A percentile compares a stretch with the other conserved stretches of the same genome.
Conservation (phyloP, 768 basidiomycete species). For the Russula sp. region DNA sequence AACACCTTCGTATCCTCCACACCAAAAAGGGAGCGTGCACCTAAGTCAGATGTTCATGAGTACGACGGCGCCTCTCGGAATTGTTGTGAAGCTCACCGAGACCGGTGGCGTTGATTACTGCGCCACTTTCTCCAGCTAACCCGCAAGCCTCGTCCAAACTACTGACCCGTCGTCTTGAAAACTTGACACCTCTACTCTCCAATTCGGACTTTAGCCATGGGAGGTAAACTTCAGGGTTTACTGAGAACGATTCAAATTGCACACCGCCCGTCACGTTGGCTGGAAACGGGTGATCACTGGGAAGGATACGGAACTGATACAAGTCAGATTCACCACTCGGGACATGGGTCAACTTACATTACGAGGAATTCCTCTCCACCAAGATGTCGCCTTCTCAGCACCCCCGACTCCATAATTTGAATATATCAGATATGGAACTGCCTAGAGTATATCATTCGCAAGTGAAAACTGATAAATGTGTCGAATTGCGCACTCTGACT, state of each 20-base stretch:
- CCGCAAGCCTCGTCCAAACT: constrained; percentile 48
- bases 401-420: constrained; percentile 24
- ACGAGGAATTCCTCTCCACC: constrained; percentile 43
- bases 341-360: constrained; percentile 36
- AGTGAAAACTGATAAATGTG: background rate
- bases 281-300: constrained; percentile 38
- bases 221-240: constrained; percentile 52
- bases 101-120: constrained; percentile 57
- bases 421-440: constrained; percentile 42
- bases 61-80: background rate
- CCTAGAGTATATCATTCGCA: constrained; percentile 31
- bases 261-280: constrained; percentile 40
- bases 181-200: constrained; percentile 41
- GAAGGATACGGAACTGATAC: constrained; percentile 31
- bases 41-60: constrained; percentile 35
- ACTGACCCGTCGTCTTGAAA: constrained; percentile 44
- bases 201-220: constrained; percentile 47
- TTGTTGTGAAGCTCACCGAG: constrained; percentile 40
- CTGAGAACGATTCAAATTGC: constrained; percentile 46
- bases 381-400: constrained; percentile 32
- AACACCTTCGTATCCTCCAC: constrained; percentile 73
- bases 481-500: constrained; percentile 37
- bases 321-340: background rate
- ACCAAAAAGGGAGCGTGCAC: constrained; percentile 71
- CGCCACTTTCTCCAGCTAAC: constrained; percentile 38